Evolutionary conservation across 495 filamentous ascomycete genomes (phyloP).

Genomic region (Xylaria grammica): DNA sequence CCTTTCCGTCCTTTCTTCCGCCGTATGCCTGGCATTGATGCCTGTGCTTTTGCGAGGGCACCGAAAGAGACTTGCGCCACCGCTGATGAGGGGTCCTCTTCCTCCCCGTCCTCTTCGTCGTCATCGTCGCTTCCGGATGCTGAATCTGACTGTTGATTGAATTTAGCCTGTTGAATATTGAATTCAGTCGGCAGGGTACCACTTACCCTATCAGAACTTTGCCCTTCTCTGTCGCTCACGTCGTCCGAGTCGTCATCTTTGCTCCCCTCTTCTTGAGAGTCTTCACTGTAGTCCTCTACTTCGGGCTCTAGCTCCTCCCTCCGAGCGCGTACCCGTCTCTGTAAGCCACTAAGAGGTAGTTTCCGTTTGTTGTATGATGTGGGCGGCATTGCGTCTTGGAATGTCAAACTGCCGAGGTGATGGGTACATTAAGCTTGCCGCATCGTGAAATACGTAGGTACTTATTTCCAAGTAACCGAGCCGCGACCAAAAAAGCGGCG

Average conservation of each 20-base stretch:
- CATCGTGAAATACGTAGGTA: neutral
- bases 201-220: neutral
- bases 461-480: neutral
- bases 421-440: neutral
- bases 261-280: conserved; percentile 39
- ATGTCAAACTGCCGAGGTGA: neutral
- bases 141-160: conserved; percentile 23
- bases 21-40: conserved; percentile 52
- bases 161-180: neutral
- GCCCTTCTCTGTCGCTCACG: conserved; percentile 14
- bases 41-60: conserved; percentile 83
- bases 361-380: conserved; percentile 27
- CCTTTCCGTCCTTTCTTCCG: conserved; percentile 42
- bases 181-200: neutral
- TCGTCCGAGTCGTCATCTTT: conserved; percentile 37
- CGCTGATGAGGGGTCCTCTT: conserved; percentile 46
- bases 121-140: conserved; percentile 30
- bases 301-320: conserved; percentile 64
- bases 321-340: conserved; percentile 64
- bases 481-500: neutral
- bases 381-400: conserved; percentile 24
- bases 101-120: conserved; percentile 37
- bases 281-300: conserved; percentile 35
- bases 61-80: conserved; percentile 77
- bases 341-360: conserved; percentile 43